Evolutionary conservation across 1,284 basidiomycete genomes (phyloP), one percentile per base, ranked within the genome.

Genomic region (Peniophora sp.): DNA sequence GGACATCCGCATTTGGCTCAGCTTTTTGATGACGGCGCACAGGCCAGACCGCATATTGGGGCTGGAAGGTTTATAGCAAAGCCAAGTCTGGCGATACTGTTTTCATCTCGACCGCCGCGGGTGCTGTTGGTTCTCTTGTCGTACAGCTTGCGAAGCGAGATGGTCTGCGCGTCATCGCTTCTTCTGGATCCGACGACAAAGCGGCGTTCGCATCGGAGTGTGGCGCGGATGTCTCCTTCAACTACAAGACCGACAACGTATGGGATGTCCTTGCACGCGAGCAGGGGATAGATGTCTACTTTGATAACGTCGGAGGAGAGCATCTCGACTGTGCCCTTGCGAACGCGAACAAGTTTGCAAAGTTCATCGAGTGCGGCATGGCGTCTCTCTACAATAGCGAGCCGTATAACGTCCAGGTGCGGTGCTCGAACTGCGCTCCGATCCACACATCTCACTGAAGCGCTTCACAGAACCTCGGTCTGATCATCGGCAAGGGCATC

Each of bases 121-220:
- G 76, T 8, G 68, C 71, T 0, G 79, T 76, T 47, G 69, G 73
- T n/a, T 37, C 55, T 50, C 51, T 74, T 15, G 74, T 78, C 14
- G 70, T 74, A 24, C 79, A 88, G 64, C 69, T 85, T 17, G 83
- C 81, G 1, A 86, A 84, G 54, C 66, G 68, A 3, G 74, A 77
- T 10, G 83, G 82, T 0, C 64, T 81, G 24, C 83, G 81, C 54
- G 85, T 90, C 47, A 83, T 89, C 55, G 85, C 78, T 0, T 85
- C 87, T 1, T 83, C 85, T 0, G 86, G 88, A 0, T 79, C 81
- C 0, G 73, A 80, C 8, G 81, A 83, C 48, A 92, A 91, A 64
- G 79, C 84, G 48, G 64, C 70, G 10, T 84, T 79, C 63, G 72
- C 87, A 57, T 76, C 77, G 57, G 64, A 74, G 35, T 64, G 88